phyloP scores from a whole-genome alignment of 2,329 filamentous ascomycete species.

The Monosporascus ibericus region DNA sequence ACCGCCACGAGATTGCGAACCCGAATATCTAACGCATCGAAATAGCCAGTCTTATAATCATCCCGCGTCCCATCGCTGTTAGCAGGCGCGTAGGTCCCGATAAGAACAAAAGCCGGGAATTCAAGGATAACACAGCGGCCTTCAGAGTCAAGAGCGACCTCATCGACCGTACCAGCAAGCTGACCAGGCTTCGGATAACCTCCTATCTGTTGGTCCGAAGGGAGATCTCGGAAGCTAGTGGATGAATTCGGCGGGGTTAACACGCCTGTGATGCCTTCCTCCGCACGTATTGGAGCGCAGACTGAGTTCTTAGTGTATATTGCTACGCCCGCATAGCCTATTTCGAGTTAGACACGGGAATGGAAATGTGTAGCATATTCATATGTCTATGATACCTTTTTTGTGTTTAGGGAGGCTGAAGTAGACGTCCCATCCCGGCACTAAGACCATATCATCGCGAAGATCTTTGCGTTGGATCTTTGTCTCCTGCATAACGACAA shows the following conservation, averaged over 20 bases:
- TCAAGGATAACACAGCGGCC: conserved; percentile 87
- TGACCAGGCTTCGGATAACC: conserved; percentile 75
- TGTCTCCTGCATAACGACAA: conserved; percentile 90
- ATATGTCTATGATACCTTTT: conserved; percentile 57
- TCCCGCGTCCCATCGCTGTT: conserved; percentile 79
- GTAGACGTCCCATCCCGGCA: conserved; percentile 92
- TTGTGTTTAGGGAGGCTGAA: conserved; percentile 92
- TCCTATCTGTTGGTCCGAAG: conserved; percentile 70
- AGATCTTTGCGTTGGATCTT: conserved; percentile 95
- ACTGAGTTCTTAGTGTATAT: conserved; percentile 87
- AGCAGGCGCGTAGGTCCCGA: conserved; percentile 89
- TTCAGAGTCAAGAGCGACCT: conserved; percentile 74
- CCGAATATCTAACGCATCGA: conserved; percentile 72
- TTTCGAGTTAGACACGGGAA: conserved; percentile 7
- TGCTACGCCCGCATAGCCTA: conserved; percentile 91
- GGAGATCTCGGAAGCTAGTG: conserved; percentile 67
- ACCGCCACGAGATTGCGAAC: conserved; percentile 74
- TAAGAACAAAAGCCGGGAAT: conserved; percentile 88
- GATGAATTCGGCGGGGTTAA: conserved; percentile 67
- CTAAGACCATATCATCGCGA: conserved; percentile 89
- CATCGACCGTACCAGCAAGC: conserved; percentile 58
- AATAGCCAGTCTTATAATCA: conserved; percentile 74
- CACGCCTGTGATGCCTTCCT: conserved; percentile 87
- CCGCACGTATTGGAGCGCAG: conserved; percentile 81
- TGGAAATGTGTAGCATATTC: neutral